Conservation (phyloP, 2,329 filamentous ascomycete species). For the Diplodia intermedia region DNA sequence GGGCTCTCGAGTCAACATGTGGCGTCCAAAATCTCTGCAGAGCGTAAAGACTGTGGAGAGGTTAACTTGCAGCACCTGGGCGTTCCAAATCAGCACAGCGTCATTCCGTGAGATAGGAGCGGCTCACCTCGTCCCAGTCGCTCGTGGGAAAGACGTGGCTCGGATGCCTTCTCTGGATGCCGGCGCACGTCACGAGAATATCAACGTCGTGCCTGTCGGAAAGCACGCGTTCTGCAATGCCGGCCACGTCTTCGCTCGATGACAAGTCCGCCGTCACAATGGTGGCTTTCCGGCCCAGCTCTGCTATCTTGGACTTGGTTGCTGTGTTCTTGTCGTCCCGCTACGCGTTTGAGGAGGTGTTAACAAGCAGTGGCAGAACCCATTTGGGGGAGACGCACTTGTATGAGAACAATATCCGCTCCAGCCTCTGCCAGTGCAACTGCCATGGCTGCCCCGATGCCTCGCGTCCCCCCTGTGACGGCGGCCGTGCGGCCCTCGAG, state of each 20-base stretch:
- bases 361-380: not conserved
- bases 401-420: slow-evolving; percentile 58
- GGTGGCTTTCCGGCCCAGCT: not conserved
- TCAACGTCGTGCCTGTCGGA: slow-evolving; percentile 68
- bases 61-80: slow-evolving; percentile 79
- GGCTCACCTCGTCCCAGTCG: slow-evolving; percentile 75
- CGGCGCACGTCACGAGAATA: slow-evolving; percentile 85
- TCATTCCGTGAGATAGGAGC: not conserved
- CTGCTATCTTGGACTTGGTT: not conserved
- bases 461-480: slow-evolving; percentile 58
- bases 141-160: slow-evolving; percentile 75
- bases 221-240: slow-evolving; percentile 66
- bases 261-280: not conserved
- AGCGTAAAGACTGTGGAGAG: slow-evolving; percentile 81
- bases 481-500: slow-evolving; percentile 58
- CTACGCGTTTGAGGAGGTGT: not conserved
- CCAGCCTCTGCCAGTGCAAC: slow-evolving; percentile 59
- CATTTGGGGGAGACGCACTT: slow-evolving; percentile 39
- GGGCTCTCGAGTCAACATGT: slow-evolving; percentile 69
- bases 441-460: slow-evolving; percentile 59
- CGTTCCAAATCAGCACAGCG: not conserved
- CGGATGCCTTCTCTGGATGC: slow-evolving; percentile 81
- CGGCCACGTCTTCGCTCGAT: slow-evolving; percentile 59
- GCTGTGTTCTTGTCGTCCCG: not conserved
- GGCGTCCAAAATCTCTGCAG: slow-evolving; percentile 75